Percentiles rank a stretch among this genome's conserved stretches.
Conservation (phyloP, 2,329 filamentous ascomycete genomes). For the Aurifilum marmelostoma region DNA sequence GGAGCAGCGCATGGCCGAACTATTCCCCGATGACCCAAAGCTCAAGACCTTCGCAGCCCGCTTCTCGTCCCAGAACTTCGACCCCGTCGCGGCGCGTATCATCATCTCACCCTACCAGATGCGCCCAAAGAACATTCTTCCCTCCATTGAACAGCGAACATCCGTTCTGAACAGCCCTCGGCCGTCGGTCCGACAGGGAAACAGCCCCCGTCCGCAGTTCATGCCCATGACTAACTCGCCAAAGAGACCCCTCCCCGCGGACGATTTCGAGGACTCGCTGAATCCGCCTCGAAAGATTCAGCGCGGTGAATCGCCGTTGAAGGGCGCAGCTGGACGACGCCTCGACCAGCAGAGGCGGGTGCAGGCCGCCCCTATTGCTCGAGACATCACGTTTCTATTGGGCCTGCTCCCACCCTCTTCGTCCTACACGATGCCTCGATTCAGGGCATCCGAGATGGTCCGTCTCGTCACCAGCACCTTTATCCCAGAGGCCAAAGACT, state of each 20-base stretch:
- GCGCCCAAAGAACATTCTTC: conserved; percentile 61
- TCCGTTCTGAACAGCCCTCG: conserved; percentile 52
- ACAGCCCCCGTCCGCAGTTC: conserved; percentile 54
- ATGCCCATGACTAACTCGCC: conserved; percentile 56
- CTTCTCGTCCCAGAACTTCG: conserved; percentile 74
- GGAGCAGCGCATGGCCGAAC: conserved; percentile 87
- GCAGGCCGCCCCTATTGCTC: conserved; percentile 70
- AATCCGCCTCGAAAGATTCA: conserved; percentile 83
- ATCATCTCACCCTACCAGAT: conserved; percentile 86
- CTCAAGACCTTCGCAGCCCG: conserved; percentile 76
- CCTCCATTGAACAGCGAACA: conserved; percentile 55
- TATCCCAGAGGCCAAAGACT: conserved; percentile 63
- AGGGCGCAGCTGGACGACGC: conserved; percentile 83
- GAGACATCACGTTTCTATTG: conserved; percentile 66
- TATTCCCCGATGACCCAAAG: conserved; percentile 87
- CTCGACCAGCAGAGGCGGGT: conserved; percentile 76
- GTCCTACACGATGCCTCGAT: conserved; percentile 70
- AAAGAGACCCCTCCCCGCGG: conserved; percentile 63
- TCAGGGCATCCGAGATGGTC: conserved; percentile 73
- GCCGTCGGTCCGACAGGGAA: conserved; percentile 37
- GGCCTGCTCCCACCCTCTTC: conserved; percentile 75
- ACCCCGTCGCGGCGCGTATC: conserved; percentile 78
- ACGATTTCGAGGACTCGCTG: conserved; percentile 70
- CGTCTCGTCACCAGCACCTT: conserved; percentile 70
- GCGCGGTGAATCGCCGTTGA: conserved; percentile 89